Evolutionary conservation across 805 yeast genomes (phyloP).

Genomic region (Ogataea methanolica): DNA sequence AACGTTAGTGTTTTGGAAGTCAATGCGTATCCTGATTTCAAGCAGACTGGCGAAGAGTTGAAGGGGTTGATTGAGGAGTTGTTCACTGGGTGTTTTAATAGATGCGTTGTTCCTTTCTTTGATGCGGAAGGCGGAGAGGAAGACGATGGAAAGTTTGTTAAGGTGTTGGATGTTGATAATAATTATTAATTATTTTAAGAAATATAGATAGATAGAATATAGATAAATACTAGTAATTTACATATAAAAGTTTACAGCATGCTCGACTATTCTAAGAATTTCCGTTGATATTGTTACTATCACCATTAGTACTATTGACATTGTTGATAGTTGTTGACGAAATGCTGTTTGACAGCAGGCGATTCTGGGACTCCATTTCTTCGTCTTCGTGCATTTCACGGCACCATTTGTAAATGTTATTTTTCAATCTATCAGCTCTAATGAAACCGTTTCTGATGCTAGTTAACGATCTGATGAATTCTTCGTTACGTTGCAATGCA

Average conservation of each 20-base stretch:
- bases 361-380: slow-evolving; percentile 3
- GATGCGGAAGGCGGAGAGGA: slow-evolving; percentile 7
- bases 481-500: slow-evolving; percentile 78
- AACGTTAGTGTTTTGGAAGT: slow-evolving; percentile 71
- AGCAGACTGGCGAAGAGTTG: slow-evolving; percentile 83
- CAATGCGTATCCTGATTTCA: slow-evolving; percentile 94
- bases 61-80: slow-evolving; percentile 61
- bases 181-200: neutral
- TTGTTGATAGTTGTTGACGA: neutral
- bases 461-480: slow-evolving; percentile 76
- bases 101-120: slow-evolving; percentile 48
- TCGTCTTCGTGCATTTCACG: slow-evolving; percentile 69
- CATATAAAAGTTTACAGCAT: too few species aligned
- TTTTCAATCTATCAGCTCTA: slow-evolving; percentile 71
- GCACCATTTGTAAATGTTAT: slow-evolving; percentile 75
- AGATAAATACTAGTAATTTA: neutral
- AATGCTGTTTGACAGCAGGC: neutral
- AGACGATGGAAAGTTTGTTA: slow-evolving; percentile 15
- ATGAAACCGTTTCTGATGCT: slow-evolving; percentile 70
- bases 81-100: slow-evolving; percentile 51
- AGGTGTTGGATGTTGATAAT: slow-evolving; percentile 33
- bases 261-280: neutral
- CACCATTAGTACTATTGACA: neutral
- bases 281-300: neutral
- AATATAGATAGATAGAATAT: neutral